Evolutionary conservation across 1,284 basidiomycete genomes (phyloP), one percentile per base, ranked within the genome.

Genomic region (Pseudozyma flocculosa): DNA sequence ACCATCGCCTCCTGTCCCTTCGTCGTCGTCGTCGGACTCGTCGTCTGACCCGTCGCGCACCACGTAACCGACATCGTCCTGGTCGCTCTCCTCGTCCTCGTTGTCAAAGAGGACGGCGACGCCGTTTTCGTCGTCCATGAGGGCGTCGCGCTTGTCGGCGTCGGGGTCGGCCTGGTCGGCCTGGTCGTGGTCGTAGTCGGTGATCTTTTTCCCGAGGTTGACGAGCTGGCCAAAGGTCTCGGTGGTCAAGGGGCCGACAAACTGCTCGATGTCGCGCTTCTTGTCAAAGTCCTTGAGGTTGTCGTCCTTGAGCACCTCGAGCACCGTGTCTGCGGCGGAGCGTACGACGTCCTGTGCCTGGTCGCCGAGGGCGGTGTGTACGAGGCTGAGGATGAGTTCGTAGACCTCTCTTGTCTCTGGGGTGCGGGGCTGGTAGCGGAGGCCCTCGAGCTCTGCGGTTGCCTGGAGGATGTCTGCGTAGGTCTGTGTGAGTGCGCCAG

Each of bases 271-370:
- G 73, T 96, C 92, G 80, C 87, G 90, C 80, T 96, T 95, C 84
- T 94, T 94, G 83, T 98, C 95, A 72, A 96, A 91, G 79, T 98
- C 94, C 80, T 93, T 95, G 81, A 93, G 79, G 58, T 84, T 82
- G 63, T 95, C 92, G 72, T 87, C 88, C 81, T 97, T 98, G 71
- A 98, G 84, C 4, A 86, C 85, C 80, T 95, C 92, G 45, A 99
- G 82, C 1, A 93, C 87, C 1, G 86, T 85, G 79, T 98, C 94
- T 17, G 95, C 88, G 4, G 95, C 95, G 61, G 89, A 92, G 22
- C 94, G 87, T 45, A 99, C 87, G 67, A 98, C 87, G 63, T 97
- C 94, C 75, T 92, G 90, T 0, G 92, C 90, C 77, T 95, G 92
- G 80, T 97, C 95, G 1, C 94, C 94, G 11, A 98, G 84, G 10